These are phyloP conservation scores for Magnolia officinalis DNA, from an alignment of 164 flowering plant genomes.

Conservation along the genomic window DNA sequence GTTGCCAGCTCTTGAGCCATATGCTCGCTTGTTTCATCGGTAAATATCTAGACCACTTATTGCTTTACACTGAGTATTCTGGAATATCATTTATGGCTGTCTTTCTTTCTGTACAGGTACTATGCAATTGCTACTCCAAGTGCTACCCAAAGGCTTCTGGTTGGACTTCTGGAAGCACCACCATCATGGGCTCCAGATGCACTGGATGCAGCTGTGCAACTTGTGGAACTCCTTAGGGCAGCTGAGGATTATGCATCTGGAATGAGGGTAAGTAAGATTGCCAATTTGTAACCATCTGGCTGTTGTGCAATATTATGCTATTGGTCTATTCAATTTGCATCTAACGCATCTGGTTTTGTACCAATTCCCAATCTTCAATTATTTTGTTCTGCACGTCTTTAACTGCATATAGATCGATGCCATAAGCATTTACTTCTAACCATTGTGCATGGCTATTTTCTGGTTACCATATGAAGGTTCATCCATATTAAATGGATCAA, in stretches of 20 bases:
- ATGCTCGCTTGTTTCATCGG: constrained; percentile 95
- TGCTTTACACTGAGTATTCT: not conserved
- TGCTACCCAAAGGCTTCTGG: constrained; percentile 95
- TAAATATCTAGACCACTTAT: constrained; percentile 18
- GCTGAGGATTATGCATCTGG: constrained; percentile 97
- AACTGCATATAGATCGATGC: too few species aligned
- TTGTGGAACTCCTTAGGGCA: constrained; percentile 94
- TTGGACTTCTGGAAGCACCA: constrained; percentile 97
- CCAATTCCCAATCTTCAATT: too few species aligned
- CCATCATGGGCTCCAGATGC: constrained; percentile 99
- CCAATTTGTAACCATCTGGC: not conserved
- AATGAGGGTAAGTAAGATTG: constrained; percentile 61
- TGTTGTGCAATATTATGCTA: not conserved
- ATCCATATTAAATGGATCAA: not conserved
- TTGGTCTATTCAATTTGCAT: not conserved
- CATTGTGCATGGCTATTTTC: too few species aligned
- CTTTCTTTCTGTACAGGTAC: constrained; percentile 42
- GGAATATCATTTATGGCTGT: not conserved
- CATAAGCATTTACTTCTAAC: too few species aligned
- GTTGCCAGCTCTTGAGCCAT: constrained; percentile 94
- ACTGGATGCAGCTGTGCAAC: constrained; percentile 98
- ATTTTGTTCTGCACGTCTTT: too few species aligned
- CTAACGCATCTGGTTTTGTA: too few species aligned
- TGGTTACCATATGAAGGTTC: not conserved
- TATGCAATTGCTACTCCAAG: constrained; percentile 95